These are phyloP conservation scores for Ceratonia siliqua DNA, from an alignment of 306 rosid genomes.

Conservation along the genomic window DNA sequence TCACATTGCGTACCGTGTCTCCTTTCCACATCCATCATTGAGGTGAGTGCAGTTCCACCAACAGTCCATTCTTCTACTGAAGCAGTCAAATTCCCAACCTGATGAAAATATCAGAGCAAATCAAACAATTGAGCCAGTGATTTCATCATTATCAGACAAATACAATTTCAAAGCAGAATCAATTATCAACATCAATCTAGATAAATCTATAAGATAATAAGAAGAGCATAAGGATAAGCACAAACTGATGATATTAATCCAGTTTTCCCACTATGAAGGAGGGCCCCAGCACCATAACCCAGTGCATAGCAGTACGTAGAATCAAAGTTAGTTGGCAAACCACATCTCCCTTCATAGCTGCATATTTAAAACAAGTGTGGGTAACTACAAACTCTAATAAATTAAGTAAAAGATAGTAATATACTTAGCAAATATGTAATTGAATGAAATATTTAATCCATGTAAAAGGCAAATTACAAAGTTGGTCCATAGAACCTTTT, in stretches of 20 bases:
- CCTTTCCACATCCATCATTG: slow-evolving; percentile 97
- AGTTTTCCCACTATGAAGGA: slow-evolving; percentile 87
- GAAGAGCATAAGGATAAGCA: slow-evolving; percentile 28
- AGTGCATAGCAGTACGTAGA: slow-evolving; percentile 91
- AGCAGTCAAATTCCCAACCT: slow-evolving; percentile 91
- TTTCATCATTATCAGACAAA: slow-evolving; percentile 7
- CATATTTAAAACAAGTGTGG: slow-evolving; percentile 24
- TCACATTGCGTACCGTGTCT: slow-evolving; percentile 72
- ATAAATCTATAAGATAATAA: slow-evolving; percentile 1
- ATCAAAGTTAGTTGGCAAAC: slow-evolving; percentile 96
- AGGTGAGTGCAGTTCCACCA: slow-evolving; percentile 90
- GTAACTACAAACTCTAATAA: slow-evolving; percentile 26
- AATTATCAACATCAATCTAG: slow-evolving; percentile 5
- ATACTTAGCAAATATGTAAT: not conserved
- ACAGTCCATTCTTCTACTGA: slow-evolving; percentile 92
- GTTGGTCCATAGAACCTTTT: not conserved
- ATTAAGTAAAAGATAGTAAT: not conserved
- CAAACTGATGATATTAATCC: slow-evolving; percentile 95
- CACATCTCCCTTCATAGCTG: slow-evolving; percentile 98
- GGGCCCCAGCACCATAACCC: slow-evolving; percentile 95
- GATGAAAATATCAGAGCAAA: slow-evolving; percentile 31
- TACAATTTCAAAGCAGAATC: not conserved
- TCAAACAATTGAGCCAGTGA: slow-evolving; percentile 20
- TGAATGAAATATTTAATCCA: not conserved
- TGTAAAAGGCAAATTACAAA: not conserved